Evolutionary conservation across 495 filamentous ascomycete genomes (phyloP).

Genomic region (Aspergillus mulundensis): DNA sequence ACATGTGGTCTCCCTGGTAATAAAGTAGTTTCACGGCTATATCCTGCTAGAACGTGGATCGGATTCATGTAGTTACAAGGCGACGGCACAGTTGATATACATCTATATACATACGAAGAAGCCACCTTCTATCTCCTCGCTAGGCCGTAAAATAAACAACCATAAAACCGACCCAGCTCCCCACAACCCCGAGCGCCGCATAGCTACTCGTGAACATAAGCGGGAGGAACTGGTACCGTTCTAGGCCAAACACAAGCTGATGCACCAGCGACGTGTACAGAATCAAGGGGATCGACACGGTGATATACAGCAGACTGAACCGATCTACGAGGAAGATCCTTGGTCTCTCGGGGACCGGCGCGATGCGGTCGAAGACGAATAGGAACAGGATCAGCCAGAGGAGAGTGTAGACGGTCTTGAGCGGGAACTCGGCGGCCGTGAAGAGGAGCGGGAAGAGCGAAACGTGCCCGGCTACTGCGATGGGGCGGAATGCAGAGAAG

Average conservation of each 20-base stretch:
- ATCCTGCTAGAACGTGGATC: too few relatives aligned
- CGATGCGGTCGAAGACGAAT: constrained; percentile 77
- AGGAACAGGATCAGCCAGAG: constrained; percentile 87
- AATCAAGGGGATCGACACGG: constrained; percentile 82
- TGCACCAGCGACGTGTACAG: constrained; percentile 84
- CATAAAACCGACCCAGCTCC: constrained; percentile 93
- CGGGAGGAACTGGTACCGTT: constrained; percentile 82
- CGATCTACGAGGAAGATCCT: constrained; percentile 86
- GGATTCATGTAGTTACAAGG: too few relatives aligned
- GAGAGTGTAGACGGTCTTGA: constrained; percentile 92
- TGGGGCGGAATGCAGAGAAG: constrained; percentile 84
- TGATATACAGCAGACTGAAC: constrained; percentile 83
- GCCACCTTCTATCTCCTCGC: neutral
- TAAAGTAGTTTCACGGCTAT: too few relatives aligned
- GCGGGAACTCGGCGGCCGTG: constrained; percentile 83
- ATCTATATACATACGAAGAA: neutral
- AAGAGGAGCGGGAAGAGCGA: constrained; percentile 93
- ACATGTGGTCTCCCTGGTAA: too few relatives aligned
- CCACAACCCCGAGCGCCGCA: constrained; percentile 89
- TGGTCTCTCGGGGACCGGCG: constrained; percentile 69
- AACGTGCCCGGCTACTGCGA: constrained; percentile 91
- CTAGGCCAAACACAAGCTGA: constrained; percentile 69
- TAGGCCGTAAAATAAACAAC: constrained; percentile 85
- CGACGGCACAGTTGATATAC: neutral
- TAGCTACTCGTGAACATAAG: constrained; percentile 97